Conservation (phyloP, 1,139 yeast genomes). For the Zygosaccharomyces pseudobailii region DNA sequence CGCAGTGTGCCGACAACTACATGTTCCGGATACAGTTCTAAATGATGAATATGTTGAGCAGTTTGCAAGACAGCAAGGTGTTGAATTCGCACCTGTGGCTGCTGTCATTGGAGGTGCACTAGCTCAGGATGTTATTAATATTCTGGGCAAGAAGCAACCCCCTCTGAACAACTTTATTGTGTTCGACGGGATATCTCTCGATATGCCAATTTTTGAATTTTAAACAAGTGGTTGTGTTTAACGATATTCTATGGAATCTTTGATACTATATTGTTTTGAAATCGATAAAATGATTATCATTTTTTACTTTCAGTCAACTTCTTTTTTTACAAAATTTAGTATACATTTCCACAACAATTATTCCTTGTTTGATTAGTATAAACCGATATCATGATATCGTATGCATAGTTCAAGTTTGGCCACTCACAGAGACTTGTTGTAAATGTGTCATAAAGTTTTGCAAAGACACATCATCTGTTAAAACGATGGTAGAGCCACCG, state of each 20-base stretch:
- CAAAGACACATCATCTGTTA: slow-evolving; percentile 90
- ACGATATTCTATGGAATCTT: neutral
- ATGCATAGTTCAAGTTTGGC: slow-evolving; percentile 30
- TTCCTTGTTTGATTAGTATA: neutral
- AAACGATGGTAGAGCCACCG: slow-evolving; percentile 67
- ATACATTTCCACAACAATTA: slow-evolving; percentile 5
- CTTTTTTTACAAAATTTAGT: neutral
- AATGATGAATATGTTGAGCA: slow-evolving; percentile 39
- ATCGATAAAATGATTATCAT: neutral
- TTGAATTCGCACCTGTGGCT: slow-evolving; percentile 80
- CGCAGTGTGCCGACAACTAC: slow-evolving; percentile 40
- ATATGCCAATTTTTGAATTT: slow-evolving; percentile 66
- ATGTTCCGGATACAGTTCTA: slow-evolving; percentile 38
- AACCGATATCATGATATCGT: slow-evolving; percentile 3
- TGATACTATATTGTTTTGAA: neutral
- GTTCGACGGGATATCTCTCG: slow-evolving; percentile 64
- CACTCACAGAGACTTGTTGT: slow-evolving; percentile 70
- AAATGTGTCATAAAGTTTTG: slow-evolving; percentile 90
- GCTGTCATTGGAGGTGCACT: slow-evolving; percentile 88
- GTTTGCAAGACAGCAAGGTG: slow-evolving; percentile 48
- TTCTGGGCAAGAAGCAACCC: slow-evolving; percentile 65
- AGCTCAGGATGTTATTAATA: slow-evolving; percentile 88
- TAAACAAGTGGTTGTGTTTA: slow-evolving; percentile 12
- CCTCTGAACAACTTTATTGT: slow-evolving; percentile 80
- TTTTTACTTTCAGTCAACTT: neutral